phyloP scores from a whole-genome alignment of 371 early-diverging fungal species.

The Apophysomyces elegans region DNA sequence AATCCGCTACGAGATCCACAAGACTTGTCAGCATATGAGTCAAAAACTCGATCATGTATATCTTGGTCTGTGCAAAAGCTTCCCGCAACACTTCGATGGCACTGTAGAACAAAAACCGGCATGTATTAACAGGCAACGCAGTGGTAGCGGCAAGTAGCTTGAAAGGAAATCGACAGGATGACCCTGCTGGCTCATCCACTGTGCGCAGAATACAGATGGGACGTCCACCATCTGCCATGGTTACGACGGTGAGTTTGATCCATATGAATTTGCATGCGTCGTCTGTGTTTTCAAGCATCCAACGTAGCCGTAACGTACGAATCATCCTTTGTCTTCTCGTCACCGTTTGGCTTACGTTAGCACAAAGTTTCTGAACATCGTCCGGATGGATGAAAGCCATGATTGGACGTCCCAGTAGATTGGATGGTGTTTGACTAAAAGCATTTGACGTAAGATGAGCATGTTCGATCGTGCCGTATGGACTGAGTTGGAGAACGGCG shows the following conservation, averaged over 20 bases:
- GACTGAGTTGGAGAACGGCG: conserved; percentile 32
- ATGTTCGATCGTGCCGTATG: conserved; percentile 42
- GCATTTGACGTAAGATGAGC: conserved; percentile 28
- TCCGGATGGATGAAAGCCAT: conserved; percentile 46
- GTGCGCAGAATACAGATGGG: conserved; percentile 9
- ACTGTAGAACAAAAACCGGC: not conserved
- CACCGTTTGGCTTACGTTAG: conserved; percentile 2
- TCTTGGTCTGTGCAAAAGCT: conserved; percentile 14
- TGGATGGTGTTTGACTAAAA: conserved; percentile 14
- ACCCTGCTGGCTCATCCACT: not conserved
- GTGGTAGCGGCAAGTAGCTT: not conserved
- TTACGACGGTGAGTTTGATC: conserved; percentile 1
- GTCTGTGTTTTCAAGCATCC: not conserved
- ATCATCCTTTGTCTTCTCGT: not conserved
- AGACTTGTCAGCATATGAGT: conserved; percentile 16
- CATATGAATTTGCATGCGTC: not conserved
- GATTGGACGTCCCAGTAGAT: conserved; percentile 39
- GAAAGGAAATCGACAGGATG: conserved; percentile 6
- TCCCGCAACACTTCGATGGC: not conserved
- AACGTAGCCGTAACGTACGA: conserved; percentile 1
- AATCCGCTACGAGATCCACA: conserved; percentile 16
- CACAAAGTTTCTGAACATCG: conserved; percentile 38
- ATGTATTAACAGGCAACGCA: not conserved
- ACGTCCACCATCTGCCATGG: not conserved
- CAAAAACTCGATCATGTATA: conserved; percentile 16